phyloP scores from a whole-genome alignment of 345 rosid genomes.

The Limnanthes douglasii region DNA sequence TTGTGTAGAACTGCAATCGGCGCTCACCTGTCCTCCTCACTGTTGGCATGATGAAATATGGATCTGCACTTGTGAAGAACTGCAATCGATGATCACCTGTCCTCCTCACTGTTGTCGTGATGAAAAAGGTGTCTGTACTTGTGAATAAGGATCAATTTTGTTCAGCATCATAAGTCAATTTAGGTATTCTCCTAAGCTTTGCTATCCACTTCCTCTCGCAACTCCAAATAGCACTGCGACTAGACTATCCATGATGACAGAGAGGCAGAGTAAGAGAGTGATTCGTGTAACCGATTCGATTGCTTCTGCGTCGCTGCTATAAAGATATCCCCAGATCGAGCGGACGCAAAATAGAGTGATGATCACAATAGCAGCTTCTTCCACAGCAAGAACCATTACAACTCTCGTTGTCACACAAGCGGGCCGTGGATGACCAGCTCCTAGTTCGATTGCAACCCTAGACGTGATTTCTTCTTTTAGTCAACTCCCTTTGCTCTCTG shows the following conservation, averaged over 20 bases:
- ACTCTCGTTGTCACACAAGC: conserved; percentile 20
- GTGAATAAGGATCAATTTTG: too few species aligned
- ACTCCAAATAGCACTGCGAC: conserved; percentile 31
- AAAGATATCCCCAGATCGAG: conserved; percentile 16
- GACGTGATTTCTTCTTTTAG: too few species aligned
- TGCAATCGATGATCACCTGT: too few species aligned
- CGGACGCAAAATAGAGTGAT: conserved; percentile 13
- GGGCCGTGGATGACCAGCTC: conserved; percentile 28
- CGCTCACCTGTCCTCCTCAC: too few species aligned
- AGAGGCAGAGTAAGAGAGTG: conserved; percentile 15
- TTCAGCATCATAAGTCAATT: too few species aligned
- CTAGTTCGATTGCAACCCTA: conserved; percentile 37
- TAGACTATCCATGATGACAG: conserved; percentile 18
- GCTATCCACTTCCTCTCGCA: conserved; percentile 64
- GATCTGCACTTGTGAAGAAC: too few species aligned
- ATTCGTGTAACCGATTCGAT: conserved; percentile 19
- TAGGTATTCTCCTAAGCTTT: conserved; percentile 38
- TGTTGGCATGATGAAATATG: too few species aligned
- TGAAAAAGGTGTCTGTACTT: too few species aligned
- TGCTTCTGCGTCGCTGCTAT: conserved; percentile 20
- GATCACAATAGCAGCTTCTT: conserved; percentile 17
- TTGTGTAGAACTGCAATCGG: too few species aligned
- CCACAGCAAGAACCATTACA: conserved; percentile 6
- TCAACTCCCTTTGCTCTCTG: too few species aligned
- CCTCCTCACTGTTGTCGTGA: too few species aligned